phyloP scores from a whole-genome alignment of 768 basidiomycete species.

The Mycena floridula region DNA sequence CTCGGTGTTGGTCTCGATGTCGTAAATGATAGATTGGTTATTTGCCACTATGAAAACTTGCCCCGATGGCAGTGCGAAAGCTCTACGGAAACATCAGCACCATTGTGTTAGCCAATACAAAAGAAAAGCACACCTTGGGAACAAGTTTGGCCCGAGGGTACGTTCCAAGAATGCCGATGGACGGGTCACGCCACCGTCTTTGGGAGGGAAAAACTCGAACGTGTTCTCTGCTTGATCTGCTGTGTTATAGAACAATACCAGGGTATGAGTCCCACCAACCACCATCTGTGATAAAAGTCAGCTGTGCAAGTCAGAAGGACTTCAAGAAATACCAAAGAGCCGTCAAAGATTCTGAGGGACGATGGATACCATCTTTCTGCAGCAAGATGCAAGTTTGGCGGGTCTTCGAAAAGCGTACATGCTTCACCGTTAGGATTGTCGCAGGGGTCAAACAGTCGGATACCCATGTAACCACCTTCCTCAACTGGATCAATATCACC shows the following conservation, averaged over 20 bases:
- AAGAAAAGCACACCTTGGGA: constrained; percentile 11
- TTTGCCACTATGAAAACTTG: constrained; percentile 22
- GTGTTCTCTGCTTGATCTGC: constrained; percentile 4
- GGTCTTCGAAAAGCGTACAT: constrained; percentile 19
- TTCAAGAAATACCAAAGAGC: too few relatives aligned
- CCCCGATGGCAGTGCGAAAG: constrained; percentile 17
- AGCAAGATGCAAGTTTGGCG: constrained; percentile 12
- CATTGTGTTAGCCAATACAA: not conserved
- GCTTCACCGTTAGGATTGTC: constrained; percentile 11
- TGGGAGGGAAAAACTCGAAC: constrained; percentile 17
- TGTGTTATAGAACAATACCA: constrained; percentile 10
- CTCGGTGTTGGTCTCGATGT: constrained; percentile 26
- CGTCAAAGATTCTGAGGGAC: constrained; percentile 14
- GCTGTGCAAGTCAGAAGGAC: not conserved
- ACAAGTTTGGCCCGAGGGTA: constrained; percentile 14
- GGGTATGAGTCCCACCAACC: constrained; percentile 36
- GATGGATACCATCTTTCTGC: constrained; percentile 18
- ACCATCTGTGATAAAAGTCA: constrained; percentile 10
- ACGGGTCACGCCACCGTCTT: constrained; percentile 9
- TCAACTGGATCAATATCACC: not conserved
- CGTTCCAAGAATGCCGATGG: constrained; percentile 13
- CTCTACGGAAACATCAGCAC: not conserved
- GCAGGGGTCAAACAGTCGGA: constrained; percentile 19
- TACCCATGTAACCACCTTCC: constrained; percentile 11
- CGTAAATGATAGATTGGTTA: constrained; percentile 24